A percentile compares a stretch with the other conserved stretches of the same genome.
Evolutionary conservation across 2,329 filamentous ascomycete genomes (phyloP).

Genomic region (Paecilomyces fulvus): DNA sequence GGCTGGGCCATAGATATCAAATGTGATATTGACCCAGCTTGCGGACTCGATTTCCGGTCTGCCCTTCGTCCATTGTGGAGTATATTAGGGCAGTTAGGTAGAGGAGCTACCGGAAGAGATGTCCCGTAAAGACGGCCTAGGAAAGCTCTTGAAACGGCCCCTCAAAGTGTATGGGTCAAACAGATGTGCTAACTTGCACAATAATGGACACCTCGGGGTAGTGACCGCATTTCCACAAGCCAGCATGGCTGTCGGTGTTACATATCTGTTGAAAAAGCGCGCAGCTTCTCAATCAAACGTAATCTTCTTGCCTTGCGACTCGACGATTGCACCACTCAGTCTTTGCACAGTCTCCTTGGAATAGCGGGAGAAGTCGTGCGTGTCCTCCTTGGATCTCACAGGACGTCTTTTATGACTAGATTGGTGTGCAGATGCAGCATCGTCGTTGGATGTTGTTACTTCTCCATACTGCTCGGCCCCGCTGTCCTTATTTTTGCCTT

Average conservation of each 20-base stretch:
- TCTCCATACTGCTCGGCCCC: slow-evolving; percentile 11
- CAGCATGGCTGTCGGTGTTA: background rate
- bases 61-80: background rate
- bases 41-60: background rate
- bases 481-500: slow-evolving; percentile 37
- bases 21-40: background rate
- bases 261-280: background rate
- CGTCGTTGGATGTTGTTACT: background rate
- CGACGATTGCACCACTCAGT: slow-evolving; percentile 71
- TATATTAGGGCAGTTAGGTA: background rate
- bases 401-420: slow-evolving; percentile 15
- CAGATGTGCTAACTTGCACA: too few species aligned
- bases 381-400: slow-evolving; percentile 39
- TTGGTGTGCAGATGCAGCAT: background rate
- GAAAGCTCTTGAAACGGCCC: background rate
- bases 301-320: slow-evolving; percentile 69
- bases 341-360: slow-evolving; percentile 48
- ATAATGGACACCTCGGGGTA: background rate
- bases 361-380: slow-evolving; percentile 39
- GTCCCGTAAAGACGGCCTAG: background rate
- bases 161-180: background rate
- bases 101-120: background rate
- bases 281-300: slow-evolving; percentile 57
- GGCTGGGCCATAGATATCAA: background rate
- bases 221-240: background rate